Base-by-base conservation (phyloP, 345 rosid genomes). In the Lepidium africanum region DNA sequence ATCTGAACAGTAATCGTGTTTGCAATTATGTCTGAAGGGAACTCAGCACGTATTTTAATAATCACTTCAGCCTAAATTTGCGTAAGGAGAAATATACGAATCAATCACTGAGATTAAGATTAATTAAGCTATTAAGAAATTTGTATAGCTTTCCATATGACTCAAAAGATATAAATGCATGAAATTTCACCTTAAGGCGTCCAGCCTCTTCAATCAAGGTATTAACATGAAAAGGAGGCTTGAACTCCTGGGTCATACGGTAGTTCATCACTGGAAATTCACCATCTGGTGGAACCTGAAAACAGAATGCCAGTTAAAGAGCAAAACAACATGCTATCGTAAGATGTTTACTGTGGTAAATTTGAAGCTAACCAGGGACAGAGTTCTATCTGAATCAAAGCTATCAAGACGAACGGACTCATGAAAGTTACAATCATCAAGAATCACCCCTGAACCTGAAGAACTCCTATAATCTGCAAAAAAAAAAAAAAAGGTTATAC, bases 191-290 rank as follows among this genome's bases (percentile, higher is more conserved):
- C 91, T 86, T 94, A 69, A 91, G 90, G 49, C 84, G 68, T 59
- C 99, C 97, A 21, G 97, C 96, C 79, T 94, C 96, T 86, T 94
- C 97, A 74, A 90, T 84, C 87, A 92, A 80, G 36, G 96, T 85
- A 54, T 84, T 90, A 47, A 94, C 87, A 46, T 88, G 96, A 47
- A 94, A 94, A 36, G 99, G 99, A 76, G 99, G 99, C 83, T 86
- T 91, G 76, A 94, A 94, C 81, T 94, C 97, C 80, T 94, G 97
- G 48, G 99, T 91, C 96, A 91, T 86, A 43, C 99, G 96, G 72
- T 94, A 94, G 80, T 94, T 94, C 97, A 91, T 94, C 60, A 94
- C 99, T 51, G 99, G 96, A 73, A 94, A 94, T 78, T 94, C 99
- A 67, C 99, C 99, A 76, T 91, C 99, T 32, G 99, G 96, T 13